Conservation (phyloP, 805 yeast genomes). For the Suhomyces prunicola region DNA sequence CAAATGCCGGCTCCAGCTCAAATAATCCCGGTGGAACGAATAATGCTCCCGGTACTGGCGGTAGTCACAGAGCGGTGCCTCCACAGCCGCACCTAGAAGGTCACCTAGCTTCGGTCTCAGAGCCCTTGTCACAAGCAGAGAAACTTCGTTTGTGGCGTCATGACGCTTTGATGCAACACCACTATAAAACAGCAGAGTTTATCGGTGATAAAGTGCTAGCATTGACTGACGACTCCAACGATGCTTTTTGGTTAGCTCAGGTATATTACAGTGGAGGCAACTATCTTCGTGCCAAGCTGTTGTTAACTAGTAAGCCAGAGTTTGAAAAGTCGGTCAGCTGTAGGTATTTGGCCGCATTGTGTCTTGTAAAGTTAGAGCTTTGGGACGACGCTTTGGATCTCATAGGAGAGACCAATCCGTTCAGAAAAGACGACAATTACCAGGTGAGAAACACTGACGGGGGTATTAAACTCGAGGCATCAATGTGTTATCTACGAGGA, state of each 20-base stretch:
- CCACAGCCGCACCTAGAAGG: conserved; percentile 4
- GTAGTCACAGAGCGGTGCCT: not conserved
- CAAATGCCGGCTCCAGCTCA: not conserved
- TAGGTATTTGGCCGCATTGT: conserved; percentile 73
- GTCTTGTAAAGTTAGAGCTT: conserved; percentile 64
- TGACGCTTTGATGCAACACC: conserved; percentile 90
- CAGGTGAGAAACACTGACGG: conserved; percentile 61
- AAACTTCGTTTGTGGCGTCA: conserved; percentile 87
- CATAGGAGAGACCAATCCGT: conserved; percentile 80
- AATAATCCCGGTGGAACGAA: not conserved
- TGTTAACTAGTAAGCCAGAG: conserved; percentile 54
- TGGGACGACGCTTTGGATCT: conserved; percentile 89
- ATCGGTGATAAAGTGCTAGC: conserved; percentile 88
- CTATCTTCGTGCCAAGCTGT: conserved; percentile 72
- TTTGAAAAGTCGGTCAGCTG: conserved; percentile 67
- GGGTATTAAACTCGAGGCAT: conserved; percentile 82
- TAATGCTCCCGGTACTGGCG: not conserved
- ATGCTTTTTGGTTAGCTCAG: conserved; percentile 96
- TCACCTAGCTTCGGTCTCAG: conserved; percentile 10
- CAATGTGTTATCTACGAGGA: conserved; percentile 84
- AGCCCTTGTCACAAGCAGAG: conserved; percentile 75
- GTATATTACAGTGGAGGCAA: conserved; percentile 75
- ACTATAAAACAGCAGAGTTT: conserved; percentile 82
- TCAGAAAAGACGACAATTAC: conserved; percentile 41
- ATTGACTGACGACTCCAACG: conserved; percentile 82